Percentiles rank a stretch among this genome's conserved stretches.
Conservation (phyloP, 306 rosid genomes). For the Dalbergia oliveri region DNA sequence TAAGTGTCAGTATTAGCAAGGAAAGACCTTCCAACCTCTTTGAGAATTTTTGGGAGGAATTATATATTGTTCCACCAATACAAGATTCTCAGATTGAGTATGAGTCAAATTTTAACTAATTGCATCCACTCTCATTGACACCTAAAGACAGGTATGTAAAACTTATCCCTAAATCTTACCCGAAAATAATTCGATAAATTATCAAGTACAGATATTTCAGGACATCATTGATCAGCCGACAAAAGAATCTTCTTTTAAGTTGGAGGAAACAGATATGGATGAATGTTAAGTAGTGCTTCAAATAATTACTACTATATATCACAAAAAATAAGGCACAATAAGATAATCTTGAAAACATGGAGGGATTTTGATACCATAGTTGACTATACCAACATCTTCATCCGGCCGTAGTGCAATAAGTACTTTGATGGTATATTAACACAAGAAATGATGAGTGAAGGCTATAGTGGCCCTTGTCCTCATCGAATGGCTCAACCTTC, state of each 20-base stretch:
- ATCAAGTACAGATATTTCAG: not conserved
- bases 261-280: not conserved
- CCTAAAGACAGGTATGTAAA: too few species aligned
- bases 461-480: conserved; percentile 54
- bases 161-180: not conserved
- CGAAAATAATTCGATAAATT: not conserved
- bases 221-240: not conserved
- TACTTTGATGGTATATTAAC: conserved; percentile 50
- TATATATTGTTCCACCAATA: too few species aligned
- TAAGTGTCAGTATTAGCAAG: too few species aligned
- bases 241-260: not conserved
- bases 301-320: not conserved
- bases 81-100: too few species aligned
- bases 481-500: conserved; percentile 51
- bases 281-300: not conserved
- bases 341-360: conserved; percentile 50
- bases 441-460: conserved; percentile 71
- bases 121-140: too few species aligned
- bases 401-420: conserved; percentile 42
- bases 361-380: conserved; percentile 62
- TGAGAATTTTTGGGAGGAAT: too few species aligned
- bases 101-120: too few species aligned
- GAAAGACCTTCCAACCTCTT: too few species aligned
- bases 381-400: conserved; percentile 61
- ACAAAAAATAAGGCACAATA: conserved; percentile 40